phyloP scores from a whole-genome alignment of 2,329 filamentous ascomycete genomes.

The Gaeumannomyces sp. region DNA sequence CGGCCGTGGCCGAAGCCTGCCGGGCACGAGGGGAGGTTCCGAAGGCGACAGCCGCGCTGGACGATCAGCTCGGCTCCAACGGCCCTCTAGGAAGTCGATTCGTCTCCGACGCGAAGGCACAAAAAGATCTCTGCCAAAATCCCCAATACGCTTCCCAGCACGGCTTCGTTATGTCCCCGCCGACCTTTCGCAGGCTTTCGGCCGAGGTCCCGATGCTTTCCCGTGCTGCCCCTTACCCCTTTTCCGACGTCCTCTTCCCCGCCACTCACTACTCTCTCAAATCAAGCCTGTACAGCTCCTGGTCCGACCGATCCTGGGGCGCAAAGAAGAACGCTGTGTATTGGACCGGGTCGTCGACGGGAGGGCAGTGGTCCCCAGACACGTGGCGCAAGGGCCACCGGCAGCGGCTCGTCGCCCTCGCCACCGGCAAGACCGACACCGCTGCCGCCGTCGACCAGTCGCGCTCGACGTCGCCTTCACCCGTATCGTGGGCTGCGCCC shows the following conservation, averaged over 20 bases:
- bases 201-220: conserved; percentile 41
- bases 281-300: conserved; percentile 11
- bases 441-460: conserved; percentile 5
- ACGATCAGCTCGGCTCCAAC: neutral
- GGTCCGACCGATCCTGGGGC: conserved; percentile 11
- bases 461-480: conserved; percentile 5
- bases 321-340: conserved; percentile 13
- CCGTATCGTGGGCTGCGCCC: conserved; percentile 9
- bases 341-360: conserved; percentile 14
- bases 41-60: no score
- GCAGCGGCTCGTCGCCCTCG: conserved; percentile 12
- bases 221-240: conserved; percentile 10
- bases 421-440: conserved; percentile 4
- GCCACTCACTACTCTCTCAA: conserved; percentile 12
- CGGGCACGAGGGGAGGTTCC: neutral
- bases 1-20: neutral
- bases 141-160: conserved; percentile 36
- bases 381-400: conserved; percentile 11
- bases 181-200: conserved; percentile 33
- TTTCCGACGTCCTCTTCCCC: conserved; percentile 12
- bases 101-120: conserved; percentile 22
- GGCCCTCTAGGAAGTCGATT: conserved; percentile 23
- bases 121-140: conserved; percentile 37
- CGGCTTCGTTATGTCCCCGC: conserved; percentile 38
- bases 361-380: conserved; percentile 11